Base-by-base conservation (phyloP, 1,284 basidiomycete species). In the Ceratobasidium sp. region DNA sequence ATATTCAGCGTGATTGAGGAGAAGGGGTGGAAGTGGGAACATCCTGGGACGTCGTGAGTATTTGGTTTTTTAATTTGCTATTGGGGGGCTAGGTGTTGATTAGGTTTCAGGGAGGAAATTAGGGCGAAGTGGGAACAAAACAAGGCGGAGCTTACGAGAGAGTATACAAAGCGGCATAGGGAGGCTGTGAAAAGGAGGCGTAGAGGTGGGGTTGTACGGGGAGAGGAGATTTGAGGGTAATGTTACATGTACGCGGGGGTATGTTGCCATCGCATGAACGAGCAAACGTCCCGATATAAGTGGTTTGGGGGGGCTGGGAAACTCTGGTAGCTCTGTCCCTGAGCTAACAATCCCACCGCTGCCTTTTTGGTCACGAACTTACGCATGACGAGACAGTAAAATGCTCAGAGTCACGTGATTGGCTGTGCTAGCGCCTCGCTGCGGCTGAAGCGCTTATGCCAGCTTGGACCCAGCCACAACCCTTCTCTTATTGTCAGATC, bases 21-120 rank as follows among this genome's bases (percentile, higher is more conserved):
- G 33, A 79, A 73, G 33, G 80, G 71, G 10, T 73, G 67, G 55
- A 58, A 49, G 39, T 73, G 28, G 79, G 70, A 46, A 77, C 79
- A 53, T 81, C 81, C 80, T 80, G 80, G 81, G 77, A 81, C 79
- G 75, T 44, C 58, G 80, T 81, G 23, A n/a, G 46, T 67, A 49
- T 40, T 33, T n/a, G n/a, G n/a, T n/a, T 63, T 49, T 46, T 39
- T 15, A 15, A n/a, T 28, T 44, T 10, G 2, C 3, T 49, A 7
- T 39, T 61, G n/a, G 28, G 51, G 39, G 3, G n/a, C n/a, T 18
- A 51, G 28, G 44, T 40, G 49, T n/a, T 61, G 55, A 75, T 44
- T 68, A 40, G 49, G 20, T 18, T 49, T 42, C 23, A 81, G 81
- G 26, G 81, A 80, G 15, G 78, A 81, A 33, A 79, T 81, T 15